Base-by-base conservation (phyloP, 768 basidiomycete genomes). In the Daedalea quercina region DNA sequence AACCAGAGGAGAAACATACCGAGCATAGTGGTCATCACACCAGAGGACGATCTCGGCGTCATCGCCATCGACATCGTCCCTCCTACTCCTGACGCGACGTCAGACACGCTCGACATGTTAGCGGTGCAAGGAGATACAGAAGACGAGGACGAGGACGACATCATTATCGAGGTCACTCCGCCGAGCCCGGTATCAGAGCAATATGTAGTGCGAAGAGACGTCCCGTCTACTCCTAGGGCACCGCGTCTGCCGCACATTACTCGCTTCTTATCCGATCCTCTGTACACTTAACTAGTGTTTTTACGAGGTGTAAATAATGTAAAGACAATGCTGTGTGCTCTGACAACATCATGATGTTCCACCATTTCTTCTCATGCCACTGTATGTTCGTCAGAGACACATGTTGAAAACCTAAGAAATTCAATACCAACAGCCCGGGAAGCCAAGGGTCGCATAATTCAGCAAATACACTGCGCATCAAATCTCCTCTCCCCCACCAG, bases 401-500 rank as follows among this genome's bases (percentile, higher is more conserved):
- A n/a, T n/a, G n/a, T n/a, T n/a, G n/a, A n/a, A n/a, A n/a, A n/a
- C n/a, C n/a, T n/a, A n/a, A n/a, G n/a, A n/a, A n/a, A n/a, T n/a
- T n/a, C n/a, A n/a, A n/a, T n/a, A n/a, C n/a, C n/a, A n/a, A n/a
- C n/a, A n/a, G n/a, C n/a, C n/a, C n/a, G n/a, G n/a, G n/a, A n/a
- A n/a, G n/a, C n/a, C n/a, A n/a, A n/a, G n/a, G n/a, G n/a, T n/a
- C 9, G 13, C 8, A 22, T 44, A 26, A 22, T 23, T 7, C 9
- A 25, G 8, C 9, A 17, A 43, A 20, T 17, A 20, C 42, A 7
- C 3, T 47, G n/a, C 41, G 31, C 20, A 4, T 58, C 51, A 60
- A 7, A 50, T 53, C 20, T 52, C 59, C 20, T 45, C 46, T 3
- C 59, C 61, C 24, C 60, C 63, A 2, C 53, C 57, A 28, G 47